These are phyloP conservation scores for Colletotrichum chlorophyti DNA, from an alignment of 2,329 filamentous ascomycete genomes.

Conservation along the genomic window DNA sequence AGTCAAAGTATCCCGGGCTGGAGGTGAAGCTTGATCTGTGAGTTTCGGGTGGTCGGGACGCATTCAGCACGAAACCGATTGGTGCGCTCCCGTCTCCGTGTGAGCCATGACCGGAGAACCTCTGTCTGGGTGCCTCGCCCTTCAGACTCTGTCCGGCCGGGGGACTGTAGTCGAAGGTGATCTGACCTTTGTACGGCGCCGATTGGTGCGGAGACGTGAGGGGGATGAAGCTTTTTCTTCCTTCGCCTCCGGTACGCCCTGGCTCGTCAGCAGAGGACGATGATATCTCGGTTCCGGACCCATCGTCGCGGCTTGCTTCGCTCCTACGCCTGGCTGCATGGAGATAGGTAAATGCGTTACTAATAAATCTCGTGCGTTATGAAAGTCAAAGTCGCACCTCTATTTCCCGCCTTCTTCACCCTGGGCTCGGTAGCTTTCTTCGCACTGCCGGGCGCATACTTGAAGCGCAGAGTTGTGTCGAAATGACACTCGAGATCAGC, in stretches of 20 bases:
- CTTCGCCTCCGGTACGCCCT: not conserved
- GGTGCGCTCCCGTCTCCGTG: slow-evolving; percentile 16
- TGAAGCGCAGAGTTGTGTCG: slow-evolving; percentile 18
- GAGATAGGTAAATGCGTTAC: no score
- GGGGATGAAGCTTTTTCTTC: slow-evolving; percentile 3
- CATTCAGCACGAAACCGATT: slow-evolving; percentile 21
- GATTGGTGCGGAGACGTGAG: not conserved
- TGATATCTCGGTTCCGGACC: not conserved
- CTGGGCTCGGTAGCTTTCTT: slow-evolving; percentile 1
- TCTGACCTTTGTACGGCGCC: not conserved
- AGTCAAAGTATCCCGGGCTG: slow-evolving; percentile 1
- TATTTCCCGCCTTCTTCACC: not conserved
- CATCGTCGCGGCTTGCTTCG: not conserved
- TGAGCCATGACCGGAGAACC: slow-evolving; percentile 14
- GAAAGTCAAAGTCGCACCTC: slow-evolving; percentile 10
- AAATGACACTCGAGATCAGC: slow-evolving; percentile 18
- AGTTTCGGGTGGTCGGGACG: not conserved
- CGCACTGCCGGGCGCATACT: slow-evolving; percentile 12
- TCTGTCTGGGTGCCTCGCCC: slow-evolving; percentile 2
- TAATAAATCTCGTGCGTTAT: no score
- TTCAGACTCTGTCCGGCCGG: not conserved
- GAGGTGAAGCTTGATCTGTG: not conserved
- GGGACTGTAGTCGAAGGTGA: slow-evolving; percentile 1
- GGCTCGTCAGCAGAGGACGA: not conserved
- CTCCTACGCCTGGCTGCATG: slow-evolving; percentile 7